These are phyloP conservation scores for Pythium guiyangense DNA, from an alignment of 352 stramenopile species.

Conservation along the genomic window DNA sequence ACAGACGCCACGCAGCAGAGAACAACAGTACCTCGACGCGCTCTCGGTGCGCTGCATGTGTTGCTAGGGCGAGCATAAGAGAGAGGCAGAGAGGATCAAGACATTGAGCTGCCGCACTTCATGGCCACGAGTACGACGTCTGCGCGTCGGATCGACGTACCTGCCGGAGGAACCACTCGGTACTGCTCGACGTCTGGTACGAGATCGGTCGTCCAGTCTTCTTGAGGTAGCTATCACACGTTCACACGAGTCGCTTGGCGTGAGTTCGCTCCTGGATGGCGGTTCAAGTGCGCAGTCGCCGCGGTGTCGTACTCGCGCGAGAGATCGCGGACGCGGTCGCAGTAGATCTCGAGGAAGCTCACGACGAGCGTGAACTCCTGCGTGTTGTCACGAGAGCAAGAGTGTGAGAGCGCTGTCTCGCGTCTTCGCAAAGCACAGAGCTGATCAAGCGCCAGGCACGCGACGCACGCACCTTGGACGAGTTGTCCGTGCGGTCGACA, in stretches of 20 bases:
- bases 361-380: slow-evolving; percentile 83
- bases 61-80: slow-evolving; percentile 21
- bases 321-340: slow-evolving; percentile 90
- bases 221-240: slow-evolving; percentile 50
- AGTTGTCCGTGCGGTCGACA: slow-evolving; percentile 58
- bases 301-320: slow-evolving; percentile 64
- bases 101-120: too few relatives aligned
- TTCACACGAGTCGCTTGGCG: not conserved
- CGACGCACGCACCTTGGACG: slow-evolving; percentile 36
- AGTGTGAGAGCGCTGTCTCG: not conserved
- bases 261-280: not conserved
- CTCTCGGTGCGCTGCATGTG: slow-evolving; percentile 67
- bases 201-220: slow-evolving; percentile 61
- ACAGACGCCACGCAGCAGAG: not conserved
- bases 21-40: slow-evolving; percentile 30
- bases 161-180: slow-evolving; percentile 82
- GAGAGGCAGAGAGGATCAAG: too few relatives aligned
- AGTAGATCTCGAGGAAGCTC: slow-evolving; percentile 94
- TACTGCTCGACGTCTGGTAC: slow-evolving; percentile 74
- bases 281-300: not conserved
- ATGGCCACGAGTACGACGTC: too few relatives aligned
- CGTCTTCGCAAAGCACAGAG: too few relatives aligned
- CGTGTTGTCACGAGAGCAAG: not conserved
- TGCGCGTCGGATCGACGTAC: slow-evolving; percentile 15
- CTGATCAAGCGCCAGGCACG: not conserved